Base-by-base conservation (phyloP, 495 filamentous ascomycete species). In the Penicillium canescens region DNA sequence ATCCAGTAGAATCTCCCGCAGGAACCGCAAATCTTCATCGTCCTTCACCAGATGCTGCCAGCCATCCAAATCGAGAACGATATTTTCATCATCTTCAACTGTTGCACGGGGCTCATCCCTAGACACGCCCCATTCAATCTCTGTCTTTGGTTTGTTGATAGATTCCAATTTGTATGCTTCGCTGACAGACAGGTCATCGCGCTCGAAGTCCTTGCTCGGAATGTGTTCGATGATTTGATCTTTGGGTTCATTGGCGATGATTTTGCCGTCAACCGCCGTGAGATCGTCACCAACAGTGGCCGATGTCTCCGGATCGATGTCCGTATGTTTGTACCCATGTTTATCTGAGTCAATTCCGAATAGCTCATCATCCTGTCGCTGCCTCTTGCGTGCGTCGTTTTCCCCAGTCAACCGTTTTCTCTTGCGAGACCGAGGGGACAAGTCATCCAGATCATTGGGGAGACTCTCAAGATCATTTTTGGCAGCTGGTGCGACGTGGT, bases 41-140 rank as follows among this genome's bases (percentile, higher is more conserved):
- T 97, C 89, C 62, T 89, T 96, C 54, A 88, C 68, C 23, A 87
- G 47, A 54, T 88, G 77, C 50, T 96, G 89, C 77, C 86, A 86
- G 42, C 96, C 93, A 66, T 90, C 86, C 36, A 88, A 70, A 60
- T 91, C 86, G 45, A 96, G 69, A 2, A 90, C 71, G 28, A 89
- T 74, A 37, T 69, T 67, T 20, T 78, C 72, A 66, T 90, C 84
- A 61, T 91, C 89, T 39, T 86, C 80, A 4, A 91, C 84, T 1
- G 85, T 87, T 3, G 86, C 78, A 47, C 80, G 73, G 24, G 84
- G 84, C 51, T 76, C 74, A 45, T 81, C 77, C 21, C 78, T 76
- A 18, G 87, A 87, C 9, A 86, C 77, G 24, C 74, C 74, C 82
- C 84, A 88, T 48, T 76, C 69, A 14, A 85, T 69, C 31, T 84